Evolutionary conservation across 495 filamentous ascomycete species (phyloP).

Genomic region (Hypoxylon fragiforme): DNA sequence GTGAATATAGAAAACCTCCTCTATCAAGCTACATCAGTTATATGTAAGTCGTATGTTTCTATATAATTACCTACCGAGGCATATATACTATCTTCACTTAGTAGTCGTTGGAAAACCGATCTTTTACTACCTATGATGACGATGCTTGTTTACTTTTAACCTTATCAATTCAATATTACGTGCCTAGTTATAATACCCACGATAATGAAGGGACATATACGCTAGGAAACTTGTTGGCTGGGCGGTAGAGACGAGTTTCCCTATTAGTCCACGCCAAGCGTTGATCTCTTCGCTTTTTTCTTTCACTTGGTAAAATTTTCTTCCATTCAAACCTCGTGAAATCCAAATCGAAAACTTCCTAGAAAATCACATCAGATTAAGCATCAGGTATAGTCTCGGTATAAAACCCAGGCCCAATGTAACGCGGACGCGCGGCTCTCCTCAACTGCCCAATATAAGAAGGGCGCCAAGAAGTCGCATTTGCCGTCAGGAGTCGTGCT

Average conservation of each 20-base stretch:
- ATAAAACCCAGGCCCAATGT: constrained; percentile 19
- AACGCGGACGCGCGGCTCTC: constrained; percentile 32
- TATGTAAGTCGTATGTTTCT: neutral
- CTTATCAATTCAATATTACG: no score
- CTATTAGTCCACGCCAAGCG: constrained; percentile 1
- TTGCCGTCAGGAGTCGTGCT: constrained; percentile 12
- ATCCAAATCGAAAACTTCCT: neutral
- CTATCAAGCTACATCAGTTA: neutral
- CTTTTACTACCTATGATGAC: no score
- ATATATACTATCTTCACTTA: neutral
- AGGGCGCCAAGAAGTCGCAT: constrained; percentile 27
- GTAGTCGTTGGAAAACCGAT: no score
- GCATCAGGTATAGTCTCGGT: constrained; percentile 2
- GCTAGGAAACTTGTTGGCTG: no score
- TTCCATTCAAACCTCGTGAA: neutral
- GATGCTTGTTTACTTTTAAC: no score
- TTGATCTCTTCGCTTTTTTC: neutral
- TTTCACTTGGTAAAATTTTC: no score
- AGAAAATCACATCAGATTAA: constrained; percentile 1
- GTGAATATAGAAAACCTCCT: neutral
- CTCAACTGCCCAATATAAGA: constrained; percentile 17
- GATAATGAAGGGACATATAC: no score
- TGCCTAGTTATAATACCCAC: no score
- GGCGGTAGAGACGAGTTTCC: no score
- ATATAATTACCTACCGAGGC: neutral